phyloP scores from a whole-genome alignment of 768 basidiomycete genomes.

The Multifurca ochricompacta region DNA sequence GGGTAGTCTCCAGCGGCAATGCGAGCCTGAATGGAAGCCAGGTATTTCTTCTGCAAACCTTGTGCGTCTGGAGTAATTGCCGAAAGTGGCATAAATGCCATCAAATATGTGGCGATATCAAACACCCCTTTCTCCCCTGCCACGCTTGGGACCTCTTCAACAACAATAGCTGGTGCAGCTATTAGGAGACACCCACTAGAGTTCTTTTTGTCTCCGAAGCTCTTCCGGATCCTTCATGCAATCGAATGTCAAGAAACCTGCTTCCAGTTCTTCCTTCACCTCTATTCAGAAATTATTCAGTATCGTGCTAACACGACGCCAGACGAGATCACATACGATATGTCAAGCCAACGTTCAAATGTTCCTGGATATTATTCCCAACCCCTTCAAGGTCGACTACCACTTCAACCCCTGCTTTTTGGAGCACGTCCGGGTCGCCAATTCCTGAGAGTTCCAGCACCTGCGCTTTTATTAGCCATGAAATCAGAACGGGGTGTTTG shows the following conservation, averaged over 20 bases:
- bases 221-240: constrained; percentile 4
- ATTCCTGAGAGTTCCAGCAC: constrained; percentile 21
- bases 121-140: not conserved
- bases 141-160: not conserved
- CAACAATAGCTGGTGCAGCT: no score
- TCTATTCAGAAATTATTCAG: constrained; percentile 1
- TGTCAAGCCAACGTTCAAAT: not conserved
- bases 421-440: constrained; percentile 11
- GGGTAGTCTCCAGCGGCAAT: not conserved
- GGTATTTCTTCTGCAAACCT: constrained; percentile 7
- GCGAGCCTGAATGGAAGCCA: constrained; percentile 2
- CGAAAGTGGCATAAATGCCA: constrained; percentile 11
- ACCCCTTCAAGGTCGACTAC: constrained; percentile 13
- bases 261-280: constrained; percentile 9
- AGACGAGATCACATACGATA: constrained; percentile 7
- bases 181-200: constrained; percentile 6
- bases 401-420: constrained; percentile 3
- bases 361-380: constrained; percentile 20
- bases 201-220: constrained; percentile 9
- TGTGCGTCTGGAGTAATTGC: not conserved
- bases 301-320: not conserved
- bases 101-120: not conserved
- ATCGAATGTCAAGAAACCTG: constrained; percentile 7
- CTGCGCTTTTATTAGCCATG: not conserved
- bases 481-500: not conserved